These are phyloP conservation scores for Jatropha curcas DNA, from an alignment of 345 rosid genomes.

Conservation along the genomic window DNA sequence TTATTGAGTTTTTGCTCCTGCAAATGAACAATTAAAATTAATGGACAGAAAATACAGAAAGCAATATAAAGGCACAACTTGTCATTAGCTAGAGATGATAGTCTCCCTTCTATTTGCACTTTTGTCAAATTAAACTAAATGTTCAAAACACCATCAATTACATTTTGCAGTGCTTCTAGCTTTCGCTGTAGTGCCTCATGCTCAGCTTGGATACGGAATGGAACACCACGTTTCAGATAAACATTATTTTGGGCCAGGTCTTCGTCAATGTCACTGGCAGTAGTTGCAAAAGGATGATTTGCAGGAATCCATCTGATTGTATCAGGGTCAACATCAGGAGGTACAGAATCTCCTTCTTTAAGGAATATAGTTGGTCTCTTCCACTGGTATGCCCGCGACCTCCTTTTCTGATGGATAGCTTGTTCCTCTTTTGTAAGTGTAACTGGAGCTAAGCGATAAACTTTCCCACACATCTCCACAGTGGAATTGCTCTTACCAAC, in stretches of 20 bases:
- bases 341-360: slow-evolving; percentile 86
- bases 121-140: neutral
- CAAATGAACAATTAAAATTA: slow-evolving; percentile 23
- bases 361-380: slow-evolving; percentile 85
- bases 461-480: slow-evolving; percentile 93
- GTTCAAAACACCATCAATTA: slow-evolving; percentile 25
- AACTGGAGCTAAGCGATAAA: slow-evolving; percentile 76
- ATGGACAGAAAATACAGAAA: neutral
- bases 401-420: slow-evolving; percentile 77
- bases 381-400: slow-evolving; percentile 97
- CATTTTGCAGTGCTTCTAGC: slow-evolving; percentile 80
- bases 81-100: neutral
- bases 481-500: slow-evolving; percentile 72
- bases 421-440: slow-evolving; percentile 79
- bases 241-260: slow-evolving; percentile 89
- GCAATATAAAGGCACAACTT: neutral
- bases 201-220: slow-evolving; percentile 86
- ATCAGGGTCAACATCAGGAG: slow-evolving; percentile 90
- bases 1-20: slow-evolving; percentile 90
- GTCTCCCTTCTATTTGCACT: neutral
- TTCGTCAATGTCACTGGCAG: slow-evolving; percentile 79
- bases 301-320: slow-evolving; percentile 98
- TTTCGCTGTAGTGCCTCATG: slow-evolving; percentile 89
- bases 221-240: slow-evolving; percentile 90
- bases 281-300: slow-evolving; percentile 96